Evolutionary conservation across 306 rosid species (phyloP).

Genomic region (Delonix regia): DNA sequence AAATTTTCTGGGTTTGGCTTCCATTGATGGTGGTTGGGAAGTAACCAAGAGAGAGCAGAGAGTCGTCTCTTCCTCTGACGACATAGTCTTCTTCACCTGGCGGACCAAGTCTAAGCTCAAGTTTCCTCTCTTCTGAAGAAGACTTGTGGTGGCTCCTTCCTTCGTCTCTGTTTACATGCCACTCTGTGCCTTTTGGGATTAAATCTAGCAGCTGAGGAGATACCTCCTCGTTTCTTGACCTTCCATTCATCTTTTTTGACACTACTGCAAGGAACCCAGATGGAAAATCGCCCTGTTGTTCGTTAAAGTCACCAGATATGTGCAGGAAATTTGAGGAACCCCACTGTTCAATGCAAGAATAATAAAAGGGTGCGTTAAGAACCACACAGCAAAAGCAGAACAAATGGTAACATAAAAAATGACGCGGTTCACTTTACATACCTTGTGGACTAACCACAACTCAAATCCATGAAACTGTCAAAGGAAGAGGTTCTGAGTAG

Average conservation of each 20-base stretch:
- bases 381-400: slow-evolving; percentile 7
- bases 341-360: slow-evolving; percentile 26
- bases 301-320: slow-evolving; percentile 1
- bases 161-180: slow-evolving; percentile 46
- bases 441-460: slow-evolving; percentile 42
- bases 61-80: slow-evolving; percentile 48
- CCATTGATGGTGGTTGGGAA: slow-evolving; percentile 38
- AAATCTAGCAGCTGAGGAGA: slow-evolving; percentile 63
- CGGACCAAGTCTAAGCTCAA: slow-evolving; percentile 92
- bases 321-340: not conserved
- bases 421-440: not conserved
- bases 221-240: slow-evolving; percentile 45
- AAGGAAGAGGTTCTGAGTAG: not conserved
- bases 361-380: not conserved
- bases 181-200: slow-evolving; percentile 55
- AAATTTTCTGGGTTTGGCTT: slow-evolving; percentile 35
- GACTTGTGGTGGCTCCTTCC: slow-evolving; percentile 44
- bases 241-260: slow-evolving; percentile 45
- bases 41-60: slow-evolving; percentile 53
- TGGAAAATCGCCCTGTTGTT: slow-evolving; percentile 4
- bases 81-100: slow-evolving; percentile 61
- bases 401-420: not conserved
- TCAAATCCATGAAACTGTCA: slow-evolving; percentile 29
- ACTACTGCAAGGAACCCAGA: slow-evolving; percentile 3
- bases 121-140: slow-evolving; percentile 62